phyloP scores from a whole-genome alignment of 148 eudicot species.

The Nepenthes mirabilis region DNA sequence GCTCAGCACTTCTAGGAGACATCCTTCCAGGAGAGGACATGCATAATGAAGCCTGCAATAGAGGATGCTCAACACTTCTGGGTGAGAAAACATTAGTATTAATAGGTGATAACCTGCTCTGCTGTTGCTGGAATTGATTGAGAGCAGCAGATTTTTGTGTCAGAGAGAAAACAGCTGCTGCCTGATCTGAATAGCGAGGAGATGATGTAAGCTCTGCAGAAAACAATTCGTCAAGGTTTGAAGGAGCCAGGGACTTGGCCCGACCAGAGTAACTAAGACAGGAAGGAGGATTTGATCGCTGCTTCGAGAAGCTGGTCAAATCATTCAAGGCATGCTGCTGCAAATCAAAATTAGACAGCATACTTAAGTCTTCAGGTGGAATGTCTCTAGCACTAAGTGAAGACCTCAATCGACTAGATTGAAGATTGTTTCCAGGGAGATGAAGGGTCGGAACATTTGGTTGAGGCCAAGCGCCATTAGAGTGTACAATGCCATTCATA shows the following conservation, averaged over 20 bases:
- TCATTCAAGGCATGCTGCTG: slow-evolving; percentile 44
- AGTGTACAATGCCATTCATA: slow-evolving; percentile 25
- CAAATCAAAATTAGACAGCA: slow-evolving; percentile 40
- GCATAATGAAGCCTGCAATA: slow-evolving; percentile 48
- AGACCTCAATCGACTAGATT: slow-evolving; percentile 64
- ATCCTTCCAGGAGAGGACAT: slow-evolving; percentile 47
- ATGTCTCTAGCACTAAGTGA: slow-evolving; percentile 61
- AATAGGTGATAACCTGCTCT: slow-evolving; percentile 54
- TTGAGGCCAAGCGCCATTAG: slow-evolving; percentile 44
- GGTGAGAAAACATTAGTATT: slow-evolving; percentile 58
- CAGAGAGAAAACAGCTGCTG: slow-evolving; percentile 49
- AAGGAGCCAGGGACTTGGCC: slow-evolving; percentile 46
- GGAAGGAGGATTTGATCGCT: slow-evolving; percentile 28
- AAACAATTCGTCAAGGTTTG: slow-evolving; percentile 70
- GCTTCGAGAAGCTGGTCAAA: slow-evolving; percentile 33
- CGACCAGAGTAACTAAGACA: slow-evolving; percentile 31
- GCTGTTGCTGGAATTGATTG: slow-evolving; percentile 72
- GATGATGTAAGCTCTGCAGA: slow-evolving; percentile 52
- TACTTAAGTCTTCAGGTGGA: slow-evolving; percentile 5
- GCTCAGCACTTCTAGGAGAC: slow-evolving; percentile 65
- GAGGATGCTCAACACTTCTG: slow-evolving; percentile 46
- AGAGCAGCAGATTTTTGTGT: slow-evolving; percentile 54
- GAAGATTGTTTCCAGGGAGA: slow-evolving; percentile 60
- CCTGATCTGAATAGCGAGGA: slow-evolving; percentile 60
- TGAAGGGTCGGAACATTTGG: slow-evolving; percentile 56